phyloP scores from a whole-genome alignment of 129 eudicot genomes.

The Erigeron canadensis region DNA sequence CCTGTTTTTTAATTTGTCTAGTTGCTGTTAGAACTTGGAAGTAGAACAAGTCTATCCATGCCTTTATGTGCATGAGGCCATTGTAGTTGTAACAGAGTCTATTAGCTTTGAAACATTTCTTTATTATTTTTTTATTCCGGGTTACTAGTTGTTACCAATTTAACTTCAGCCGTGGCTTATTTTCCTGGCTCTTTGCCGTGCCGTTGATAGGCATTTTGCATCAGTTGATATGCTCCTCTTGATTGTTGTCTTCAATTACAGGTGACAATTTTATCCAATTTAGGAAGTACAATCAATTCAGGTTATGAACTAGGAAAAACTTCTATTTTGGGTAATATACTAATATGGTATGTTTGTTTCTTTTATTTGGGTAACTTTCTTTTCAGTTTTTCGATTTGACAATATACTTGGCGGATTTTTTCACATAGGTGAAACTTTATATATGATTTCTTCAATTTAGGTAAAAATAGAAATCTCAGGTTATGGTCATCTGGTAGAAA shows the following conservation, averaged over 20 bases:
- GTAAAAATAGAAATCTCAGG: too few relatives aligned
- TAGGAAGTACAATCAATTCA: too few relatives aligned
- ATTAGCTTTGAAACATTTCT: neutral
- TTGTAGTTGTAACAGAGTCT: neutral
- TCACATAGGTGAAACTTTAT: too few relatives aligned
- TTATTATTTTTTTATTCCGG: neutral
- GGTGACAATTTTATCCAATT: neutral
- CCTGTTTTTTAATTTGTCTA: neutral
- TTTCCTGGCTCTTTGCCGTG: neutral
- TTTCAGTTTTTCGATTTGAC: too few relatives aligned
- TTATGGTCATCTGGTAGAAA: too few relatives aligned
- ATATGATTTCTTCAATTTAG: too few relatives aligned
- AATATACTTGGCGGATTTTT: too few relatives aligned
- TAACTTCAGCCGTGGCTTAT: neutral
- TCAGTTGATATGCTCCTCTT: neutral
- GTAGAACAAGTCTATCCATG: neutral
- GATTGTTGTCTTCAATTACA: neutral
- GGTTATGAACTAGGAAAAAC: neutral
- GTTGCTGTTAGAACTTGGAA: neutral
- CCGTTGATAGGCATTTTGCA: neutral
- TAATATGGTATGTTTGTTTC: too few relatives aligned
- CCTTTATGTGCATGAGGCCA: neutral
- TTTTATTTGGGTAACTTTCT: too few relatives aligned
- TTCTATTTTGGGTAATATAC: too few relatives aligned
- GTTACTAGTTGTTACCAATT: neutral